Percentiles rank a stretch among this genome's conserved stretches.
phyloP scores from a whole-genome alignment of 2,329 filamentous ascomycete species.

The Neopestalotiopsis clavispora region DNA sequence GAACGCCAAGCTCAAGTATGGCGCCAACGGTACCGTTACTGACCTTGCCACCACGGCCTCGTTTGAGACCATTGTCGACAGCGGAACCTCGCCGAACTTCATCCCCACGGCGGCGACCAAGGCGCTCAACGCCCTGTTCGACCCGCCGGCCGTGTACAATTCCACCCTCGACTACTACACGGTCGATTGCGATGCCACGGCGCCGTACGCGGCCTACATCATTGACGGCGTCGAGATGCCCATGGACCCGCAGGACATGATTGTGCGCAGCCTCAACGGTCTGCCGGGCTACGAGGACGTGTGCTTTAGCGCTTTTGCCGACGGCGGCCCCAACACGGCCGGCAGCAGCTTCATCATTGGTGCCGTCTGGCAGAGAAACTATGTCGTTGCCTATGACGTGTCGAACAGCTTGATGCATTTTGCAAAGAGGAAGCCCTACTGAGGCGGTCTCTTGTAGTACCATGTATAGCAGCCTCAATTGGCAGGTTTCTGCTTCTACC shows the following conservation, averaged over 20 bases:
- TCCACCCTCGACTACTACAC: conserved; percentile 14
- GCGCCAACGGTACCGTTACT: conserved; percentile 9
- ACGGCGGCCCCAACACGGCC: conserved; percentile 17
- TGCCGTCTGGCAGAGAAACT: conserved; percentile 25
- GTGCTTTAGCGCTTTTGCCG: conserved; percentile 24
- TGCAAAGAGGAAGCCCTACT: conserved; percentile 23
- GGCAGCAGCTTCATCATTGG: conserved; percentile 21
- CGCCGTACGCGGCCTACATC: conserved; percentile 16
- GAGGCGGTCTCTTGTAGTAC: not conserved
- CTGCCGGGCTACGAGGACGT: conserved; percentile 25
- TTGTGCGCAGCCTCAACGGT: conserved; percentile 25
- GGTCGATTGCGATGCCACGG: conserved; percentile 10
- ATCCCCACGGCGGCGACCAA: conserved; percentile 14
- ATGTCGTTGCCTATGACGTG: conserved; percentile 26
- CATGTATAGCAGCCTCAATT: not conserved
- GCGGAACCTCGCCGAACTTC: conserved; percentile 18
- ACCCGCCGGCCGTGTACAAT: conserved; percentile 18
- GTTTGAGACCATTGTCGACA: conserved; percentile 17
- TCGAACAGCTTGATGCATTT: conserved; percentile 24
- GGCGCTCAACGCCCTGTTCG: conserved; percentile 14
- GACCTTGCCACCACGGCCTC: not conserved
- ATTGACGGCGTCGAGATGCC: conserved; percentile 23
- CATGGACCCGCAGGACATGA: conserved; percentile 25
- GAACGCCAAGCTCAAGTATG: conserved; percentile 8
- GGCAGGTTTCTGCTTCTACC: too few relatives aligned